Evolutionary conservation across 1,284 basidiomycete species (phyloP).

Genomic region (Apiotrichum laibachii): DNA sequence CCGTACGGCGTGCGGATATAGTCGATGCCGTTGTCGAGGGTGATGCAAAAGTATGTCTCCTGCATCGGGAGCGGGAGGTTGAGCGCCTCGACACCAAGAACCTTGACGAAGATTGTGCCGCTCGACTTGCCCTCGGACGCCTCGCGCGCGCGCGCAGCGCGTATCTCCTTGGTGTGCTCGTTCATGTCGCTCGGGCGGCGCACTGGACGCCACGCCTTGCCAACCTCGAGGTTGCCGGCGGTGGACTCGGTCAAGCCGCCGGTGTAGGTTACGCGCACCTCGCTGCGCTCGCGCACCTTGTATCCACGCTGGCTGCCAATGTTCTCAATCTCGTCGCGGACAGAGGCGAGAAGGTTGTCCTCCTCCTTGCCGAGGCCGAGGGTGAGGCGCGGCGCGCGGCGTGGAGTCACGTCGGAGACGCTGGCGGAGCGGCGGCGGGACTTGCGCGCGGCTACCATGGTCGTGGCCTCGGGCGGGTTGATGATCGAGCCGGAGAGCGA

Average conservation of each 20-base stretch:
- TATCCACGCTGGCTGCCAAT: constrained; percentile 55
- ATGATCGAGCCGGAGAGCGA: constrained; percentile 16
- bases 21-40: constrained; percentile 94
- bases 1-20: constrained; percentile 88
- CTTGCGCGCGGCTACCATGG: constrained; percentile 19
- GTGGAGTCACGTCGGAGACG: constrained; percentile 35
- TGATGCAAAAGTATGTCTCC: constrained; percentile 75
- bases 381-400: constrained; percentile 34
- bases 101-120: constrained; percentile 92
- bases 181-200: constrained; percentile 92
- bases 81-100: constrained; percentile 71
- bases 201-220: constrained; percentile 83
- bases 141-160: constrained; percentile 71
- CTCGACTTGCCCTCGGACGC: constrained; percentile 68
- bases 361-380: constrained; percentile 41
- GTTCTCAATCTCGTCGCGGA: constrained; percentile 44
- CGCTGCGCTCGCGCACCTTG: constrained; percentile 63
- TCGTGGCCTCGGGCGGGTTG: constrained; percentile 5
- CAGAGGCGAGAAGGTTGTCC: constrained; percentile 41
- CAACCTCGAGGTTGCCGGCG: constrained; percentile 74
- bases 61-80: constrained; percentile 70
- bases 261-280: constrained; percentile 69
- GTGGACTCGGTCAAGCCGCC: constrained; percentile 62
- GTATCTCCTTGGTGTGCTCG: constrained; percentile 84
- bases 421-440: constrained; percentile 44